Evolutionary conservation across 257 asterid species (phyloP).

Genomic region (Plantago ovata): DNA sequence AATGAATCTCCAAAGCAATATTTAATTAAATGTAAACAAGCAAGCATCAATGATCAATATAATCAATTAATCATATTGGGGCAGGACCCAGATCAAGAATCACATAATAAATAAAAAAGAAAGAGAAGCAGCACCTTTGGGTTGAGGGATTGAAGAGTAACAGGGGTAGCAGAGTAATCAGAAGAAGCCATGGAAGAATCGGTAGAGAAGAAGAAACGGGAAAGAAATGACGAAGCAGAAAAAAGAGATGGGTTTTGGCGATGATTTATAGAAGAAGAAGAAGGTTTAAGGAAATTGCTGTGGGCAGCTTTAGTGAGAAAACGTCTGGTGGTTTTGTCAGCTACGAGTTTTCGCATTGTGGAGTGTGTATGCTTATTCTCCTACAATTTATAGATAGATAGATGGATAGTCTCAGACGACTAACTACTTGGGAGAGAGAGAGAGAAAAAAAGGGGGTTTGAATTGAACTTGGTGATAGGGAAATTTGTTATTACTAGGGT

Average conservation of each 20-base stretch:
- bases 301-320: background rate
- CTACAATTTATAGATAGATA: background rate
- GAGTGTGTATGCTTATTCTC: background rate
- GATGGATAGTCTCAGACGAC: no score
- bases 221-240: constrained; percentile 24
- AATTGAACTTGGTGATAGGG: no score
- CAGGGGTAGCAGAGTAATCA: constrained; percentile 37
- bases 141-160: constrained; percentile 32
- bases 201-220: constrained; percentile 17
- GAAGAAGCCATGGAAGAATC: constrained; percentile 46
- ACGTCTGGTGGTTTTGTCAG: constrained; percentile 28
- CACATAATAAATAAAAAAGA: no score
- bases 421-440: no score
- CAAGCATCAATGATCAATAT: no score
- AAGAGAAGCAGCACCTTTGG: constrained; percentile 32
- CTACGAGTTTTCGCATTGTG: constrained; percentile 66
- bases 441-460: no score
- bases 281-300: no score
- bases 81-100: no score
- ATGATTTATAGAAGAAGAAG: constrained; percentile 9
- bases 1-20: no score
- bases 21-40: no score
- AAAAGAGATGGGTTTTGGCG: background rate
- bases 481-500: no score
- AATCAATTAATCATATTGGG: no score